Percentiles rank a stretch among this genome's conserved stretches.
These are phyloP conservation scores for Saccharomycopsis selenospora DNA, from an alignment of 805 yeast species.

Conservation along the genomic window DNA sequence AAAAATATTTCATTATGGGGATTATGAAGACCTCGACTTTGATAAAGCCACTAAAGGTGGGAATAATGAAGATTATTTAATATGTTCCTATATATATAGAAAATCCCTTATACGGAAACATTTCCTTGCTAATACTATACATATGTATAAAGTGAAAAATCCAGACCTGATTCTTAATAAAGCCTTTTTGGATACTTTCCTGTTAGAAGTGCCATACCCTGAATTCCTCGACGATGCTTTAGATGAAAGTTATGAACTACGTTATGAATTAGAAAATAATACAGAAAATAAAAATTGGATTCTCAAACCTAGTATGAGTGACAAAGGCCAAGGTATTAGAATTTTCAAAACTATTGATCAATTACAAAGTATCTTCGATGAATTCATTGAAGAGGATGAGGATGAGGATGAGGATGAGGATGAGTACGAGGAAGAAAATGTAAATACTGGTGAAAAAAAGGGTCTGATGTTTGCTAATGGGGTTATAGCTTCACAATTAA, in stretches of 20 bases:
- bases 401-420: constrained; percentile 53
- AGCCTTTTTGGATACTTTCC: constrained; percentile 69
- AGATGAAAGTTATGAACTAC: constrained; percentile 84
- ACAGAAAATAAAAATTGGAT: constrained; percentile 59
- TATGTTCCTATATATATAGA: constrained; percentile 79
- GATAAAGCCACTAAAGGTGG: constrained; percentile 51
- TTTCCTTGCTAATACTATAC: constrained; percentile 78
- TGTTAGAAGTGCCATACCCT: constrained; percentile 87
- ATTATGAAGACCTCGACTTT: constrained; percentile 80
- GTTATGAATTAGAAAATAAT: constrained; percentile 73
- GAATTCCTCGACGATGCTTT: constrained; percentile 91
- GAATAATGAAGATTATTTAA: constrained; percentile 39
- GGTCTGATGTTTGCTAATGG: constrained; percentile 36
- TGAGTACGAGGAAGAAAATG: constrained; percentile 28
- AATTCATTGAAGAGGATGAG: constrained; percentile 69
- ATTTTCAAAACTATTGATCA: constrained; percentile 72
- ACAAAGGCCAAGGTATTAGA: constrained; percentile 92
- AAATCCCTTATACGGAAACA: constrained; percentile 90
- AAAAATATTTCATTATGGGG: constrained; percentile 70
- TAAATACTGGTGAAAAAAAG: constrained; percentile 27
- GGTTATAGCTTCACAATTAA: constrained; percentile 74
- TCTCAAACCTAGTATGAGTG: constrained; percentile 94
- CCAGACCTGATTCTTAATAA: constrained; percentile 53
- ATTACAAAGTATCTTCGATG: constrained; percentile 74
- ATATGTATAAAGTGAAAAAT: constrained; percentile 62